Conservation (phyloP, 2,329 filamentous ascomycete species). For the Bipolaris gigantea region DNA sequence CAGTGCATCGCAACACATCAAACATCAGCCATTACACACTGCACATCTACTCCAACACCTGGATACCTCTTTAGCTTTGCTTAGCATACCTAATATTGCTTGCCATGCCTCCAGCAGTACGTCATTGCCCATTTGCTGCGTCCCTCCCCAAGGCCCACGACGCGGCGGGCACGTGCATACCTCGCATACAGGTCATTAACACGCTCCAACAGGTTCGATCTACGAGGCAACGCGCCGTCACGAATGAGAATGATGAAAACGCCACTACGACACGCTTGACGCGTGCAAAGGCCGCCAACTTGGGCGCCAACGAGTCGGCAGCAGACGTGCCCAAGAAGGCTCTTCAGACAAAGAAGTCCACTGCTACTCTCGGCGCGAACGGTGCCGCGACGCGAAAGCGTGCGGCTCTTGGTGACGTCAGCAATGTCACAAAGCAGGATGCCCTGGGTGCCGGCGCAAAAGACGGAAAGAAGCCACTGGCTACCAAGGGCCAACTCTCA, state of each 20-base stretch:
- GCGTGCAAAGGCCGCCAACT: conserved; percentile 84
- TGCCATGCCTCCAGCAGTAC: conserved; percentile 61
- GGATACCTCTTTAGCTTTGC: conserved; percentile 36
- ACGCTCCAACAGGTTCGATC: conserved; percentile 62
- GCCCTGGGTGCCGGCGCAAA: conserved; percentile 43
- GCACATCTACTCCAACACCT: conserved; percentile 27
- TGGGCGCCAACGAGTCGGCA: conserved; percentile 52
- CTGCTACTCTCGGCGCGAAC: conserved; percentile 38
- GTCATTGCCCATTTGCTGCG: conserved; percentile 32
- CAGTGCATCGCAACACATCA: conserved; percentile 45
- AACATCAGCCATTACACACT: conserved; percentile 31
- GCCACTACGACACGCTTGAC: conserved; percentile 77
- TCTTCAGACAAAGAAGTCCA: conserved; percentile 50
- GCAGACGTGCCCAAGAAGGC: conserved; percentile 62
- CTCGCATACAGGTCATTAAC: conserved; percentile 44
- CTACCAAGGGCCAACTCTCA: conserved; percentile 68
- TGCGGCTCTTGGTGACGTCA: conserved; percentile 87
- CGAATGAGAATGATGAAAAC: conserved; percentile 96
- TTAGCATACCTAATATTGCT: conserved; percentile 44
- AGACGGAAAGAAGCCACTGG: conserved; percentile 69
- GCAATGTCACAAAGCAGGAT: conserved; percentile 86
- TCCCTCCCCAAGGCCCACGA: conserved; percentile 14
- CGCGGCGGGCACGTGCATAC: conserved; percentile 7
- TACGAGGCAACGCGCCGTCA: conserved; percentile 72
- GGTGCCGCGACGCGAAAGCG: conserved; percentile 67